Base-by-base conservation (phyloP, 2,329 filamentous ascomycete genomes). In the Phialemoniopsis sp. region DNA sequence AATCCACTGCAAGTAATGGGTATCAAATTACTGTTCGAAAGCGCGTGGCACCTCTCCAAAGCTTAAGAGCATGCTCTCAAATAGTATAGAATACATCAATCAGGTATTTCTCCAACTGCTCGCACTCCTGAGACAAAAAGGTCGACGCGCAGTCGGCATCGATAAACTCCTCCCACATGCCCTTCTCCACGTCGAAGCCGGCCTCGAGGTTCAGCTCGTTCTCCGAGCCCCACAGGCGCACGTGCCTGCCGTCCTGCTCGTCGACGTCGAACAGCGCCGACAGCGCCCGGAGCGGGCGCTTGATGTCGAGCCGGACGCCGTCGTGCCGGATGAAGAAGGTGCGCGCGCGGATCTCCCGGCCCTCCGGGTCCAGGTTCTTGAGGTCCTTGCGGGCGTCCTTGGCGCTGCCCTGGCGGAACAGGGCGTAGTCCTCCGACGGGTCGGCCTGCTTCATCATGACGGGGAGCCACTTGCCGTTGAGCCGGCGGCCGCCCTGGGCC, bases 251-350 rank as follows among this genome's bases (percentile, higher is more conserved):
- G 8, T 44, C 21, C 15, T 53, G 40, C 13, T 46, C 46, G n/a
- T 45, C 44, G 21, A 62, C 48, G 45, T 65, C 58, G 39, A 63
- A 52, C 46, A 26, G 21, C 21, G 21, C 21, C 21, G 21, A 26
- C 21, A 26, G 21, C 21, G 21, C 21, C 21, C 21, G 21, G 6
- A 26, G 21, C 6, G 21, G 40, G 13, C 46, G 47, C 13, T 45
- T 44, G 21, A 62, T 48, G 45, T 65, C 58, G 39, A 63, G 52
- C 46, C 64, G 62, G 46, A 57, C 50, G n/a, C 56, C 53, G 48
- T 61, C 63, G 49, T 57, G 55, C 47, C 64, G 62, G 32, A 62
- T 47, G 47, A 65, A 64, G 38, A 63, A 45, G 19, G 46, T 46
- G n/a, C 48, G 47, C 10, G 52, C 49, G 28, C 29, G 31, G 4